Percentiles rank a stretch among this genome's conserved stretches.
Evolutionary conservation across 768 basidiomycete genomes (phyloP).

Genomic region (Hemileccinum rubropunctum): DNA sequence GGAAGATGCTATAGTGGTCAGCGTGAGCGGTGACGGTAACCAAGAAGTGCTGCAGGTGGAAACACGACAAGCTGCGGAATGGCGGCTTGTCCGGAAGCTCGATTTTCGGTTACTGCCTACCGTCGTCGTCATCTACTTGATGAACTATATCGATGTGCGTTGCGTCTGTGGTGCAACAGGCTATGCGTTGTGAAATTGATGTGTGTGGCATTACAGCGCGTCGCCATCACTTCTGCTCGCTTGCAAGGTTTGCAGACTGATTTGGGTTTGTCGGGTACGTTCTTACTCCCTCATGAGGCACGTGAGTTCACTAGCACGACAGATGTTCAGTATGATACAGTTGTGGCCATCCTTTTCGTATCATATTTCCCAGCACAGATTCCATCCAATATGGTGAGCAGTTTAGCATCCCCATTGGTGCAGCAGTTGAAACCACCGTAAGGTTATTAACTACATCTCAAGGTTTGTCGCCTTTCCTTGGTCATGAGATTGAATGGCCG

Average conservation of each 20-base stretch:
- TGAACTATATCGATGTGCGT: slow-evolving; percentile 67
- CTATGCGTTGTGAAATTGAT: not conserved
- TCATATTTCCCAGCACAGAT: slow-evolving; percentile 65
- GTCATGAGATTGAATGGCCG: not conserved
- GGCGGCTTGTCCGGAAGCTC: slow-evolving; percentile 49
- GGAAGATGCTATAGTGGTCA: not conserved
- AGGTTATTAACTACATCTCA: slow-evolving; percentile 55
- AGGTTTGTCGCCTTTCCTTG: slow-evolving; percentile 32
- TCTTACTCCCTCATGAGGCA: not conserved
- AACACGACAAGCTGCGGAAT: slow-evolving; percentile 12
- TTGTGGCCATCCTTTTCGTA: slow-evolving; percentile 53
- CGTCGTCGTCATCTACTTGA: slow-evolving; percentile 56
- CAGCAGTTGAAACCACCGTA: not conserved
- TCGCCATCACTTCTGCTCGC: slow-evolving; percentile 48
- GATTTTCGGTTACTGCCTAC: slow-evolving; percentile 56
- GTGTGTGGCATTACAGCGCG: slow-evolving; percentile 33
- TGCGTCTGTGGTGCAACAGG: not conserved
- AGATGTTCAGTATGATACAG: slow-evolving; percentile 56
- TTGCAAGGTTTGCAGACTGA: slow-evolving; percentile 51
- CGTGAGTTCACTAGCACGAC: not conserved
- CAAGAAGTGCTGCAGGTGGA: slow-evolving; percentile 1
- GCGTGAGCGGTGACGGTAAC: not conserved
- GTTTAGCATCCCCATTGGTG: not conserved
- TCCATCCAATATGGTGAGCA: slow-evolving; percentile 14
- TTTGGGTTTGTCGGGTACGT: slow-evolving; percentile 42